These are phyloP conservation scores for Irpex lacteus DNA, from an alignment of 1,284 basidiomycete genomes.

Conservation along the genomic window DNA sequence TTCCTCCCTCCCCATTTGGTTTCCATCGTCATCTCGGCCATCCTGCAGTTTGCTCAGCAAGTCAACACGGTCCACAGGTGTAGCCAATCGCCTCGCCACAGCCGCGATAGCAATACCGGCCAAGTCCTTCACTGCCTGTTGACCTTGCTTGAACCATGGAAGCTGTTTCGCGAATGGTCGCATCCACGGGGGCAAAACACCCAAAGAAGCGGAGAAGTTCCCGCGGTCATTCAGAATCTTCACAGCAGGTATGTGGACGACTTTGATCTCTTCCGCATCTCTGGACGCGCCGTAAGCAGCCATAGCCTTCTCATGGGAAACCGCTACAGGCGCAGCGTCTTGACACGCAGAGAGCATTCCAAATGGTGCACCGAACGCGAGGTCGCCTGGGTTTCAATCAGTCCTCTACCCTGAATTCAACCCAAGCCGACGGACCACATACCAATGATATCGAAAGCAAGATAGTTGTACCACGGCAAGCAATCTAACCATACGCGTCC, in stretches of 20 bases:
- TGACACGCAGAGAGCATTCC: constrained; percentile 82
- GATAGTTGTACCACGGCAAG: constrained; percentile 76
- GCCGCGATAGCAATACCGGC: constrained; percentile 83
- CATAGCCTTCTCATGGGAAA: constrained; percentile 49
- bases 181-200: constrained; percentile 72
- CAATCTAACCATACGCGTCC: constrained; percentile 73
- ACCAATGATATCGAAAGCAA: constrained; percentile 87
- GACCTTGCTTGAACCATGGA: constrained; percentile 78
- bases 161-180: constrained; percentile 60
- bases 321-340: constrained; percentile 68
- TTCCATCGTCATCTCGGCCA: constrained; percentile 76
- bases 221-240: constrained; percentile 88
- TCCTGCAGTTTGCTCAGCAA: constrained; percentile 78
- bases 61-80: constrained; percentile 69
- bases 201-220: constrained; percentile 84
- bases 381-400: constrained; percentile 47
- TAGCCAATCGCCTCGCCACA: constrained; percentile 70
- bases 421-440: neutral
- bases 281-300: constrained; percentile 45
- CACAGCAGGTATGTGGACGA: constrained; percentile 74
- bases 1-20: constrained; percentile 76
- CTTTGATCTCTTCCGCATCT: constrained; percentile 34
- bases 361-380: constrained; percentile 86
- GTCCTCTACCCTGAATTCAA: neutral
- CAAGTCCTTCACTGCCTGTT: constrained; percentile 68